Evolutionary conservation across 768 basidiomycete species (phyloP).

Genomic region (Tylopilus rubrobrunneus): DNA sequence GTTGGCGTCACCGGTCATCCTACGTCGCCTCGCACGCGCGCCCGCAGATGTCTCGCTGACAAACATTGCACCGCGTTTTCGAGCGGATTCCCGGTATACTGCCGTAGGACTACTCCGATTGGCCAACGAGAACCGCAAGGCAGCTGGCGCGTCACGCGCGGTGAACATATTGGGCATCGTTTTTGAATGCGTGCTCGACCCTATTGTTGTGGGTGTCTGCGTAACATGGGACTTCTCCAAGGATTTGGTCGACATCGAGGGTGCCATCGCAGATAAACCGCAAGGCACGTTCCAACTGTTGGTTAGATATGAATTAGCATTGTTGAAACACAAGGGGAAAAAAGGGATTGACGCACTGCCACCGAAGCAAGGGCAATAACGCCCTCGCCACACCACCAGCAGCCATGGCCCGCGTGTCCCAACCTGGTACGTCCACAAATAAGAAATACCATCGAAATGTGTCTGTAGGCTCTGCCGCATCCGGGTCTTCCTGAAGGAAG

Average conservation of each 20-base stretch:
- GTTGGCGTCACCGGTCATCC: neutral
- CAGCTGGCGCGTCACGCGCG: neutral
- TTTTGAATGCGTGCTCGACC: too few relatives aligned
- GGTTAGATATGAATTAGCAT: neutral
- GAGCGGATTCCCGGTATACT: neutral
- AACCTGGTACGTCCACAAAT: neutral
- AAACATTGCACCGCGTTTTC: neutral
- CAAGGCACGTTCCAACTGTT: constrained; percentile 1
- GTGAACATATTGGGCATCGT: neutral
- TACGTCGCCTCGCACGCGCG: neutral
- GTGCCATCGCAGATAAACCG: neutral
- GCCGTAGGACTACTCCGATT: neutral
- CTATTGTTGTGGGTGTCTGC: neutral
- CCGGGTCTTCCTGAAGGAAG: constrained; percentile 2
- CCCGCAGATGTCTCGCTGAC: neutral
- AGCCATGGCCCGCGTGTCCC: constrained; percentile 1
- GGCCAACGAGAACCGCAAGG: neutral
- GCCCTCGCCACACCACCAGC: constrained; percentile 1
- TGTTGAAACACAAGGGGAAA: too few relatives aligned
- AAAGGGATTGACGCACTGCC: neutral
- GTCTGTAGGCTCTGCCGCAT: neutral
- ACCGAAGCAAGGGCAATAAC: constrained; percentile 5
- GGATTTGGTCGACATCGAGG: neutral
- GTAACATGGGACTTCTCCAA: neutral
- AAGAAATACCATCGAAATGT: neutral